Evolutionary conservation across 75 land plant species (phyloP).

Genomic region (Pinus taeda): DNA sequence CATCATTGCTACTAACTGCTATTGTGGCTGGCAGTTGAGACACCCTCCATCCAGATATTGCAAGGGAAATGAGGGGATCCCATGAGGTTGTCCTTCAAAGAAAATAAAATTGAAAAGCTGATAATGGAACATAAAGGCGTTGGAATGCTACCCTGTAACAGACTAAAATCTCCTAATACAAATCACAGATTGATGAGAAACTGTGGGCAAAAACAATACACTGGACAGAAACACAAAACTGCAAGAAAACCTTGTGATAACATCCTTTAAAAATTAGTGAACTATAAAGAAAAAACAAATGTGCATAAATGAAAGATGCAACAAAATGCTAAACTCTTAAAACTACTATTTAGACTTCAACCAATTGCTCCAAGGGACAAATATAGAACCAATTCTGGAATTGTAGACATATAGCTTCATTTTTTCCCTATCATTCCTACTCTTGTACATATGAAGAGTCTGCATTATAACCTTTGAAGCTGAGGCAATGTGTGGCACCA

Average conservation of each 20-base stretch:
- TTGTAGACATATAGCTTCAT: not conserved
- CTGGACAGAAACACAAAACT: not conserved
- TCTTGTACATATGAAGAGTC: not conserved
- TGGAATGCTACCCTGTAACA: too few species aligned
- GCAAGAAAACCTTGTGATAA: not conserved
- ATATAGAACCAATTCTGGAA: not conserved
- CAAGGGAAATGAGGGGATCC: too few species aligned
- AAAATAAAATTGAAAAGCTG: too few species aligned
- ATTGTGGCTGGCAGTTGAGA: too few species aligned
- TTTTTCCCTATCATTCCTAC: not conserved
- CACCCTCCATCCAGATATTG: too few species aligned
- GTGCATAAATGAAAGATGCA: not conserved
- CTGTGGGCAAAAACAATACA: not conserved
- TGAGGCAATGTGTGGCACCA: slow-evolving; percentile 97
- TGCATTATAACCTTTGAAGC: slow-evolving; percentile 79
- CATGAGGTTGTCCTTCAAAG: too few species aligned
- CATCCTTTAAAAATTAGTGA: not conserved
- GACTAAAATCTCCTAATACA: not conserved
- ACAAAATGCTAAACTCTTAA: not conserved
- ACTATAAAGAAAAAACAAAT: not conserved
- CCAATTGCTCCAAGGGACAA: not conserved
- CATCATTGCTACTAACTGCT: too few species aligned
- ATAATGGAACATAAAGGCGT: too few species aligned
- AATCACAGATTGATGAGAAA: not conserved
- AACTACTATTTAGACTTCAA: slow-evolving; percentile 4